phyloP scores from a whole-genome alignment of 106 monocot species.

The Allium sativum region DNA sequence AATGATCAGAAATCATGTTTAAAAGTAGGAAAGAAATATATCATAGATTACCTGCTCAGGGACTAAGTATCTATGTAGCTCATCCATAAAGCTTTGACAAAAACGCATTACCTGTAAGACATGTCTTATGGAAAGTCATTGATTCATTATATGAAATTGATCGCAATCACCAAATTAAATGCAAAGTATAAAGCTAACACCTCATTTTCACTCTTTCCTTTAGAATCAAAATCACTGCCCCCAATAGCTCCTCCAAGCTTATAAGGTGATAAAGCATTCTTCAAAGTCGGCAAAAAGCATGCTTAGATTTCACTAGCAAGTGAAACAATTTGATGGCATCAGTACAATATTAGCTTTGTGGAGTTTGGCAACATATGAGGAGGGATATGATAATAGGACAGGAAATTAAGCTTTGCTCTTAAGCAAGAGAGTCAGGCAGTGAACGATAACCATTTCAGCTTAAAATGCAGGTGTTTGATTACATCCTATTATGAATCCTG shows the following conservation, averaged over 20 bases:
- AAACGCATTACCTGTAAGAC: conserved; percentile 86
- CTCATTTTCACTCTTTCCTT: conserved; percentile 98
- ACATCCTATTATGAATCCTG: too few relatives aligned
- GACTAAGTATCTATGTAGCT: conserved; percentile 80
- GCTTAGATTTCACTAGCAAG: neutral
- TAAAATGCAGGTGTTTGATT: too few relatives aligned
- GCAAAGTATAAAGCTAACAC: conserved; percentile 17
- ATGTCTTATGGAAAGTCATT: conserved; percentile 5
- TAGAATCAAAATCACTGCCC: conserved; percentile 99
- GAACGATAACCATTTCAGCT: too few relatives aligned
- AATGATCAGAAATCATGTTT: neutral
- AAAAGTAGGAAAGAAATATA: neutral
- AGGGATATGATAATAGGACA: too few relatives aligned
- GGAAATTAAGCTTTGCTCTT: too few relatives aligned
- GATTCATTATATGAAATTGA: neutral
- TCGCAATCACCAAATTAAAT: neutral
- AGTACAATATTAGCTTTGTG: too few relatives aligned
- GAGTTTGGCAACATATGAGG: too few relatives aligned
- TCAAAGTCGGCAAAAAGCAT: conserved; percentile 46
- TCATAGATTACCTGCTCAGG: conserved; percentile 69
- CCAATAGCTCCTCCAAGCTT: conserved; percentile 99
- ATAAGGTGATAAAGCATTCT: conserved; percentile 93
- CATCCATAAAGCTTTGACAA: conserved; percentile 99
- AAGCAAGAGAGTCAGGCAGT: too few relatives aligned
- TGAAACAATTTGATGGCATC: neutral